Conservation (phyloP, 495 filamentous ascomycete genomes). For the Podospora pseudoanserina region DNA sequence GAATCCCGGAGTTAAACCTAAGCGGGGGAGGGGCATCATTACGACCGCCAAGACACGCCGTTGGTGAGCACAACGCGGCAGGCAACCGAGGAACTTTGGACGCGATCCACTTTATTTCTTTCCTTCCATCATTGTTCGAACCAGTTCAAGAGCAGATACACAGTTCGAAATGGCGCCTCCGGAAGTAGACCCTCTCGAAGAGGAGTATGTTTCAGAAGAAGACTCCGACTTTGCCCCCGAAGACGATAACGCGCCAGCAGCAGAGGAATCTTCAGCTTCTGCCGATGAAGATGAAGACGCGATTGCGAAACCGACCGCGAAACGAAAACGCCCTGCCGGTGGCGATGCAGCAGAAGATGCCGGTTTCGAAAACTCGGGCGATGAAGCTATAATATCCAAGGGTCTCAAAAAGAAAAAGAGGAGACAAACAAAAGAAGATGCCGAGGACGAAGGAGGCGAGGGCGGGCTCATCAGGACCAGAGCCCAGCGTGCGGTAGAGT, state of each 20-base stretch:
- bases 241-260: constrained; percentile 39
- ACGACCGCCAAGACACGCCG: constrained; percentile 5
- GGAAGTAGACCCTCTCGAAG: constrained; percentile 40
- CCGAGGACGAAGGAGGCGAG: constrained; percentile 60
- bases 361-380: constrained; percentile 64
- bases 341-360: constrained; percentile 43
- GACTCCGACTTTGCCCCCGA: constrained; percentile 72
- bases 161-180: constrained; percentile 18
- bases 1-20: constrained; percentile 2
- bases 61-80: constrained; percentile 16
- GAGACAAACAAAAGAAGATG: constrained; percentile 41
- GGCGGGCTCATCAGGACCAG: constrained; percentile 83
- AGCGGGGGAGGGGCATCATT: background rate
- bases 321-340: constrained; percentile 37
- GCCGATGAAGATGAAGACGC: constrained; percentile 35
- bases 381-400: constrained; percentile 69
- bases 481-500: constrained; percentile 59
- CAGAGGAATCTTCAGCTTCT: constrained; percentile 42
- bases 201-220: constrained; percentile 66
- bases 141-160: background rate
- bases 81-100: background rate
- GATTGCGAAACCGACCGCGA: constrained; percentile 16
- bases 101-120: constrained; percentile 8
- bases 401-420: constrained; percentile 52
- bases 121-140: background rate